A percentile compares a stretch with the other conserved stretches of the same genome.
Evolutionary conservation across 2,329 filamentous ascomycete species (phyloP).

Genomic region (Dactylellina drechsleri): DNA sequence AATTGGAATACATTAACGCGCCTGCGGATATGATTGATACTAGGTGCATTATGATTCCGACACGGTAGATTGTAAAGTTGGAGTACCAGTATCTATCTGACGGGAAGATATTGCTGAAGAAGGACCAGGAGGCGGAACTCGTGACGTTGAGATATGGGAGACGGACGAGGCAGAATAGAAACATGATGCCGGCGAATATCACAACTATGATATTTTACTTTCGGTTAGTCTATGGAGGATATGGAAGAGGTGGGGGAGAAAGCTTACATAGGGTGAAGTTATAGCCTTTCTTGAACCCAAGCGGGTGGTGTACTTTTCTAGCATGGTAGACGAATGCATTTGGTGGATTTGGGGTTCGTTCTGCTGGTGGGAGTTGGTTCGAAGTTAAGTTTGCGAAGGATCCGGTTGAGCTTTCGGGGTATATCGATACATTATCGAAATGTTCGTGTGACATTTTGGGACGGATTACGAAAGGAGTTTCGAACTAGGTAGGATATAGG

Average conservation of each 20-base stretch:
- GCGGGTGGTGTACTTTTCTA: constrained; percentile 34
- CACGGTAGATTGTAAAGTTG: constrained; percentile 59
- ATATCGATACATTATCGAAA: no score
- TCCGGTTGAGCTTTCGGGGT: no score
- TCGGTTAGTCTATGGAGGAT: background rate
- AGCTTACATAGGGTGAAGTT: constrained; percentile 67
- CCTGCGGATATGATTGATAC: constrained; percentile 63
- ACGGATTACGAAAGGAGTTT: no score
- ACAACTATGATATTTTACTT: background rate
- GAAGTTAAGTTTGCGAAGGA: no score
- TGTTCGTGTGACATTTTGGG: no score
- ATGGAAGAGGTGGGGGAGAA: no score
- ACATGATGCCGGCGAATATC: constrained; percentile 64
- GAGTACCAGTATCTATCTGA: constrained; percentile 65
- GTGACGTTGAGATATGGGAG: constrained; percentile 65
- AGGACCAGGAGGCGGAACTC: constrained; percentile 21
- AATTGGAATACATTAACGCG: constrained; percentile 66
- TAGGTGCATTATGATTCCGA: constrained; percentile 66
- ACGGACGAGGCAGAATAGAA: constrained; percentile 66
- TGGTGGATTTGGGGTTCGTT: background rate
- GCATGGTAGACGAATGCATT: constrained; percentile 21
- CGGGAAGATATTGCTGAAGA: constrained; percentile 60
- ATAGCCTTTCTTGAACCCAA: constrained; percentile 69
- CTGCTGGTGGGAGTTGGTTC: background rate
- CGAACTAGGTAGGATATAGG: no score